Conservation (phyloP, 306 rosid species). For the Erythrophleum fordii region DNA sequence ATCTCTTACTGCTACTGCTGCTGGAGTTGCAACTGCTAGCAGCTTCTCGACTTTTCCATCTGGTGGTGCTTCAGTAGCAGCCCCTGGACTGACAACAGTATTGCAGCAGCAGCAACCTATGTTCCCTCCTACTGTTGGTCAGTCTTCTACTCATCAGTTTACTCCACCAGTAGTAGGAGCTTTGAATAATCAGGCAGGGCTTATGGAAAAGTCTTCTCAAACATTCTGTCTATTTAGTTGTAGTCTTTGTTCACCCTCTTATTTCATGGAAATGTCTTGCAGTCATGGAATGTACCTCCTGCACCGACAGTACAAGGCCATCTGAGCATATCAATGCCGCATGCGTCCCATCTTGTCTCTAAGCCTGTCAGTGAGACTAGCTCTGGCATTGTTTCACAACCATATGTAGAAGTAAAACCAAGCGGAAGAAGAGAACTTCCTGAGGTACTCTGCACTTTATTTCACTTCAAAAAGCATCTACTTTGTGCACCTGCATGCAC, state of each 20-base stretch:
- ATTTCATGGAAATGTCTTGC: constrained; percentile 42
- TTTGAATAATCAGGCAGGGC: constrained; percentile 65
- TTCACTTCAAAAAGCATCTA: constrained; percentile 33
- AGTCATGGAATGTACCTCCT: constrained; percentile 60
- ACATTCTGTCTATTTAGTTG: constrained; percentile 31
- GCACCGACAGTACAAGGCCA: constrained; percentile 50
- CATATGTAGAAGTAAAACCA: constrained; percentile 54
- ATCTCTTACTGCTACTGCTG: constrained; percentile 43
- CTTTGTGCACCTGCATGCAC: background rate
- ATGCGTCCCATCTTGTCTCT: constrained; percentile 46
- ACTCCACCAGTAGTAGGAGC: constrained; percentile 52
- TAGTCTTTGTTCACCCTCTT: constrained; percentile 36
- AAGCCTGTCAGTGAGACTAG: constrained; percentile 42
- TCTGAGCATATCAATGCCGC: constrained; percentile 52
- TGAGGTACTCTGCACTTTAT: constrained; percentile 51
- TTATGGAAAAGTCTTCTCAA: constrained; percentile 35
- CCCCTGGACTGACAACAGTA: constrained; percentile 47
- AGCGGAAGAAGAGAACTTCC: constrained; percentile 83
- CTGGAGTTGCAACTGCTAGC: constrained; percentile 48
- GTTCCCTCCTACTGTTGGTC: constrained; percentile 56
- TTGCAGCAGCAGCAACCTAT: constrained; percentile 59
- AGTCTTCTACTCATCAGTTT: constrained; percentile 55
- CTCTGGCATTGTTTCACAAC: constrained; percentile 50
- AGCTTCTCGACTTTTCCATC: constrained; percentile 59
- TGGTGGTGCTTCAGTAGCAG: constrained; percentile 55